phyloP scores from a whole-genome alignment of 768 basidiomycete genomes.

The Termitomyces sp. region DNA sequence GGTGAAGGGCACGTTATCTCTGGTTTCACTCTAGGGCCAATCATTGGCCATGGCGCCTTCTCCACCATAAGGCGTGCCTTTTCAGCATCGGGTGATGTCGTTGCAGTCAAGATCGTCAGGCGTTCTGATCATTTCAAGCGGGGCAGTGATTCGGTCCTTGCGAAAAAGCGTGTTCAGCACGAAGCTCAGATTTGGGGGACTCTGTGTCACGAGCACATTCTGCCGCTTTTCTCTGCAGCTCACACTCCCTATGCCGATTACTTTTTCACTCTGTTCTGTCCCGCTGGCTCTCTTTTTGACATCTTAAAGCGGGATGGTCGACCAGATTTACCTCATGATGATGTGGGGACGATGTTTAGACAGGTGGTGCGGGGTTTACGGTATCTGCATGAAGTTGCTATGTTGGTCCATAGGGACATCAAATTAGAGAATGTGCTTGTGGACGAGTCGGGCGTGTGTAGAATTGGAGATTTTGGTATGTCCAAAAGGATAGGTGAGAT shows the following conservation, averaged over 20 bases:
- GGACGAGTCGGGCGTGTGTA: constrained; percentile 83
- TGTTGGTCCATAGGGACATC: constrained; percentile 87
- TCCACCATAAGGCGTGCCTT: constrained; percentile 72
- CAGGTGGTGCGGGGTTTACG: constrained; percentile 80
- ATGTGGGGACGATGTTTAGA: constrained; percentile 79
- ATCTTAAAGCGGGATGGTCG: constrained; percentile 68
- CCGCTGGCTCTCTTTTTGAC: constrained; percentile 80
- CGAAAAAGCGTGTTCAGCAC: constrained; percentile 54
- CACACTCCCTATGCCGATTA: constrained; percentile 63
- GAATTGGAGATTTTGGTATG: constrained; percentile 83
- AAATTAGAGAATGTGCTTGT: constrained; percentile 97
- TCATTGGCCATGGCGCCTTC: constrained; percentile 78
- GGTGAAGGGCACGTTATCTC: constrained; percentile 62
- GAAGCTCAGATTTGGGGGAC: constrained; percentile 72
- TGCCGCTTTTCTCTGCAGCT: constrained; percentile 69
- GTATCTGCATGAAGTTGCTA: constrained; percentile 74
- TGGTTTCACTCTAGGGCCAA: constrained; percentile 69
- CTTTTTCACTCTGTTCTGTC: constrained; percentile 80
- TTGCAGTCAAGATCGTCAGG: constrained; percentile 82
- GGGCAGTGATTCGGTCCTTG: constrained; percentile 33
- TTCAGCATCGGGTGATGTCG: constrained; percentile 54
- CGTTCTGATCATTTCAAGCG: constrained; percentile 51
- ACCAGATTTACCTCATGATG: constrained; percentile 68
- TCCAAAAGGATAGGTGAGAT: constrained; percentile 55
- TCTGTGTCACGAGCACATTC: constrained; percentile 78